phyloP scores from a whole-genome alignment of 1,284 basidiomycete genomes.

The Cystobasidiaceae sp. region DNA sequence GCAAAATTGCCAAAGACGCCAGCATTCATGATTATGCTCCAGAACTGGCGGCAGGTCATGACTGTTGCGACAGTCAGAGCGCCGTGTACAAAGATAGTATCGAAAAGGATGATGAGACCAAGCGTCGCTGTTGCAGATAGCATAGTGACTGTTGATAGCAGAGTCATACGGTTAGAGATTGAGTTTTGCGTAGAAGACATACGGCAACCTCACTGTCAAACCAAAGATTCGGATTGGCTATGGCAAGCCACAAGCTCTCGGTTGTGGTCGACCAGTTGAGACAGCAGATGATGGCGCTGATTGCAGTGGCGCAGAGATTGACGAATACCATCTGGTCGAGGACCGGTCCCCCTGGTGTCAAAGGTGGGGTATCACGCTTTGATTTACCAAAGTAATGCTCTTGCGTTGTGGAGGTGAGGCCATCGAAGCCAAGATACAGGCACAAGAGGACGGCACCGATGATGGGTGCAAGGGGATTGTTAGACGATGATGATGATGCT shows the following conservation, averaged over 20 bases:
- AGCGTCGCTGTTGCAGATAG: constrained; percentile 37
- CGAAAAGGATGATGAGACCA: constrained; percentile 39
- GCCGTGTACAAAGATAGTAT: constrained; percentile 40
- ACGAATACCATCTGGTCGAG: constrained; percentile 42
- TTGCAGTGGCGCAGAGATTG: constrained; percentile 36
- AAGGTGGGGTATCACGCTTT: constrained; percentile 33
- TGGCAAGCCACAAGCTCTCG: constrained; percentile 10
- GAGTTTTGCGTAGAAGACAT: too few relatives aligned
- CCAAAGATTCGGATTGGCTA: constrained; percentile 1
- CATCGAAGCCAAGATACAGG: constrained; percentile 42
- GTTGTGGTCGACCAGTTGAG: constrained; percentile 18
- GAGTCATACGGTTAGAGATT: not conserved
- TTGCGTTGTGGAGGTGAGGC: constrained; percentile 40
- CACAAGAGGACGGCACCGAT: constrained; percentile 22
- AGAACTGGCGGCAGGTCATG: constrained; percentile 36
- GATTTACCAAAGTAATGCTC: constrained; percentile 39
- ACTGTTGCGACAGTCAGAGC: not conserved
- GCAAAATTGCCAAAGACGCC: constrained; percentile 39
- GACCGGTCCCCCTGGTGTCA: constrained; percentile 38
- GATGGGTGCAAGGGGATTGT: not conserved
- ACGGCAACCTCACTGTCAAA: constrained; percentile 13
- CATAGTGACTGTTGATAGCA: constrained; percentile 27
- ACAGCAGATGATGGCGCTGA: constrained; percentile 32
- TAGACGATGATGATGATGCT: constrained; percentile 2
- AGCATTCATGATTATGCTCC: constrained; percentile 41